Evolutionary conservation across 225 moss, liverwort and hornwort genomes (phyloP), one percentile per base, ranked within the genome.

Genomic region (Pseudoscleropodium purum): DNA sequence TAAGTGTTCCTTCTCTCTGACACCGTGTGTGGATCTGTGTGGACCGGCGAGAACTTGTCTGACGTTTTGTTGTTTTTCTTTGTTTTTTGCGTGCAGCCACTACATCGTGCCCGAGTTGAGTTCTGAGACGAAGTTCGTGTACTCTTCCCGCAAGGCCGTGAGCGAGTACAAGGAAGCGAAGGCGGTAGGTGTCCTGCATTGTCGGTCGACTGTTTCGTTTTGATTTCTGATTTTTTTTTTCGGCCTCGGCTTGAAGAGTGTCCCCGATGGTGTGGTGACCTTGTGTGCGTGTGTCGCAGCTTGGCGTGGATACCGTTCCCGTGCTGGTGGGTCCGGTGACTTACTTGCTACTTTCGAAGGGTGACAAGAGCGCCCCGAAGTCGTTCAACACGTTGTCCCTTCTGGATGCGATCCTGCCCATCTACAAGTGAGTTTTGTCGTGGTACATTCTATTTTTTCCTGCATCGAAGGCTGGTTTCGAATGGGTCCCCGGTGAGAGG

Each of bases 371-470:
- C 36, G 36, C 66, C 34, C 66, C 66, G 66, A 66, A 66, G 66
- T 66, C 66, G 9, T 66, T 66, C 36, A 10, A 66, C 66, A 66
- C 36, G 8, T 36, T 66, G 66, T 66, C 66, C 66, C 66, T 36
- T 66, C 36, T 66, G 36, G 66, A 66, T 36, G 66, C 36, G 66
- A 66, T 66, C 66, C 66, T 66, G 36, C 66, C 66, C 66, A 66
- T 66, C 66, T 66, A 66, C 36, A 66, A 66, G 68, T 76, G 75
- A 13, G 75, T 49, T 51, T 33, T 2, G 18, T 49, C 6, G 26
- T 8, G 1, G 1, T 8, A 0, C 36, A 8, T 36, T 3, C 15
- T n/a, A 15, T 16, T 27, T 15, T 73, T 9, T 11, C 7, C 30
- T 49, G 75, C 49, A 11, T 7, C 8, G 70, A 14, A 69, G 7